Percentiles rank a stretch among this genome's conserved stretches.
Conservation (phyloP, 495 filamentous ascomycete genomes). For the Immersiella caudata region DNA sequence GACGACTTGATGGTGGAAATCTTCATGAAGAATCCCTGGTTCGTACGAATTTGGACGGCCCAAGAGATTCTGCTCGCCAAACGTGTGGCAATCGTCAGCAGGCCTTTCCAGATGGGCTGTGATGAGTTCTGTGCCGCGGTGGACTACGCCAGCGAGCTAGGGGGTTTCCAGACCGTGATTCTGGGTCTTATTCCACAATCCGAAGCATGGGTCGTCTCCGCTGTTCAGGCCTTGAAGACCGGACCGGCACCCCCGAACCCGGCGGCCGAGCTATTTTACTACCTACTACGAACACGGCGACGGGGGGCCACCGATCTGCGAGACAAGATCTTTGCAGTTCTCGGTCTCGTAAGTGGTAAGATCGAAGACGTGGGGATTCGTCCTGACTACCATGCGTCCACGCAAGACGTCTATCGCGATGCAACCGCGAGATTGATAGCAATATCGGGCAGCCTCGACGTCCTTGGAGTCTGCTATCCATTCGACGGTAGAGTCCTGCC, state of each 20-base stretch:
- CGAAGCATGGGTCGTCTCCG: neutral
- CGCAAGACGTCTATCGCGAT: slow-evolving; percentile 11
- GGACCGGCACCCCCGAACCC: neutral
- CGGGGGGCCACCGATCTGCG: slow-evolving; percentile 33
- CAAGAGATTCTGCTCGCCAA: slow-evolving; percentile 26
- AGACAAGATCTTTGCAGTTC: slow-evolving; percentile 40
- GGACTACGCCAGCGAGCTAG: slow-evolving; percentile 4
- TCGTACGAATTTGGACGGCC: slow-evolving; percentile 25
- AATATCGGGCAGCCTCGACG: slow-evolving; percentile 14
- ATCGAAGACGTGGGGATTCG: slow-evolving; percentile 3
- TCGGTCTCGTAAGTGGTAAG: slow-evolving; percentile 27
- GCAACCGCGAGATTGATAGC: slow-evolving; percentile 10
- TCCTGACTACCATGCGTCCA: slow-evolving; percentile 11
- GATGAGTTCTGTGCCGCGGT: slow-evolving; percentile 15
- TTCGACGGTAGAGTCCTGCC: neutral
- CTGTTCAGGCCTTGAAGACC: slow-evolving; percentile 11
- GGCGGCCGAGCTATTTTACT: slow-evolving; percentile 17
- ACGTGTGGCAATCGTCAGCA: slow-evolving; percentile 5
- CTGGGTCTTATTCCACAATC: slow-evolving; percentile 2
- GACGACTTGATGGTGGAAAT: neutral
- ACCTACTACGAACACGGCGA: slow-evolving; percentile 5
- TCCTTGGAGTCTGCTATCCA: slow-evolving; percentile 14
- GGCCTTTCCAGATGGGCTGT: slow-evolving; percentile 11
- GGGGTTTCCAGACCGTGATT: neutral
- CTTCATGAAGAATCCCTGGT: slow-evolving; percentile 20